A percentile compares a stretch with the other conserved stretches of the same genome.
phyloP scores from a whole-genome alignment of 257 asterid genomes.

The Linderniella brevidens region DNA sequence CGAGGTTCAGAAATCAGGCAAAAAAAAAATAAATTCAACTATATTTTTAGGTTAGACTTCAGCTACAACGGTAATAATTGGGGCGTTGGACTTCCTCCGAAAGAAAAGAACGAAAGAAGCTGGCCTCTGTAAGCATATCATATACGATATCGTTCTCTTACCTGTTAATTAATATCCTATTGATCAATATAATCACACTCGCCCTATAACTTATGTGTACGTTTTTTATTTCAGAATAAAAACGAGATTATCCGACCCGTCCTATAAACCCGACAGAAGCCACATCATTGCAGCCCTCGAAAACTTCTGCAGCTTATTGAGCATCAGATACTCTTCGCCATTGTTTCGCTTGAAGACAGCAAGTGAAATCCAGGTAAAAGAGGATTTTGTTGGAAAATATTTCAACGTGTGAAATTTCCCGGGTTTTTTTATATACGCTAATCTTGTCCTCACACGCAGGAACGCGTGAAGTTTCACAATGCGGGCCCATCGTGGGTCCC shows the following conservation, averaged over 20 bases:
- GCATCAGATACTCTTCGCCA: conserved; percentile 86
- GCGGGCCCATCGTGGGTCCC: conserved; percentile 69
- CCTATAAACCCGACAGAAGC: conserved; percentile 51
- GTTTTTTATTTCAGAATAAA: conserved; percentile 37
- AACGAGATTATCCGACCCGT: conserved; percentile 63
- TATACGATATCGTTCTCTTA: no score
- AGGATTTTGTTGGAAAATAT: not conserved
- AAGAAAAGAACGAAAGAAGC: conserved; percentile 56
- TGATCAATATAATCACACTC: no score
- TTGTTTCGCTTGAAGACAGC: conserved; percentile 73
- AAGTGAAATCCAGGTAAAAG: conserved; percentile 58
- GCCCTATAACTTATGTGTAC: no score
- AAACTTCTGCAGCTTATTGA: conserved; percentile 39
- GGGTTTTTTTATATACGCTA: no score
- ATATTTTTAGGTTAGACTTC: conserved; percentile 69
- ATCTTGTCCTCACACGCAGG: conserved; percentile 37
- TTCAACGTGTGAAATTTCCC: no score
- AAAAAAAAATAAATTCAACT: not conserved
- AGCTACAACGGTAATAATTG: conserved; percentile 78
- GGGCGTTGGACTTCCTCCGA: conserved; percentile 97
- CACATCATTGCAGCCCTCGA: conserved; percentile 75
- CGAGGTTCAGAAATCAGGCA: no score
- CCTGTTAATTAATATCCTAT: not conserved
- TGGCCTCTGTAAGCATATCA: conserved; percentile 88
- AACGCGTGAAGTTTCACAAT: conserved; percentile 71